phyloP scores from a whole-genome alignment of 2,329 filamentous ascomycete genomes.

The Talaromyces sp. region DNA sequence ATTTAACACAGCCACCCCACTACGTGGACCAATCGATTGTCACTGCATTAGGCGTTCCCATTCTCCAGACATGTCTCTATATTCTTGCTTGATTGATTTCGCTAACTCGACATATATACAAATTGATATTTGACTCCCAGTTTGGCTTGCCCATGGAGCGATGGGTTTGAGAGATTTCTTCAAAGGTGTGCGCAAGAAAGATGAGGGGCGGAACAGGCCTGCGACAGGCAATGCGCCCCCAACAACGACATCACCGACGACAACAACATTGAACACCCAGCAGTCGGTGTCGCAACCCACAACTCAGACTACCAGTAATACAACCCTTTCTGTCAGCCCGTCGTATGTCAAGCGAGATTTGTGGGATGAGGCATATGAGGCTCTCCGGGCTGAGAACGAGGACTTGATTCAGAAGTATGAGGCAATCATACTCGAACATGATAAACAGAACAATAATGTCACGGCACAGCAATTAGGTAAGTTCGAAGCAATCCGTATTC shows the following conservation, averaged over 20 bases:
- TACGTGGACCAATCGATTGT: not conserved
- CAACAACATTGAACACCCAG: not conserved
- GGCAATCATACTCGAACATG: not conserved
- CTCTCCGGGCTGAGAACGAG: not conserved
- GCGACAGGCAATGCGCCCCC: not conserved
- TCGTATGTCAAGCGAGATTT: not conserved
- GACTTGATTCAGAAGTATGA: constrained; percentile 9
- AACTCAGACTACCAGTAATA: not conserved
- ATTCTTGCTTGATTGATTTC: not conserved
- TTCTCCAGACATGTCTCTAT: not conserved
- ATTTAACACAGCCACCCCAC: not conserved
- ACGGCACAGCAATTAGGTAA: not conserved
- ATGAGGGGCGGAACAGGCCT: not conserved
- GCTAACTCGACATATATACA: too few relatives aligned
- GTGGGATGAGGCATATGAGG: constrained; percentile 1
- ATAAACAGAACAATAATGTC: not conserved
- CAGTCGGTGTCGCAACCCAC: not conserved
- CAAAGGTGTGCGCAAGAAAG: constrained; percentile 4
- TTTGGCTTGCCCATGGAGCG: not conserved
- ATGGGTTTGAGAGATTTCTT: constrained; percentile 1
- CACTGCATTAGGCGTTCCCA: not conserved
- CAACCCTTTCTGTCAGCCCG: not conserved
- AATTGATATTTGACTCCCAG: not conserved
- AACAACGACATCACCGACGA: not conserved
- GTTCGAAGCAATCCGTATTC: not conserved